Conservation (phyloP, 2,329 filamentous ascomycete genomes). For the Amauroascus verrucosus region DNA sequence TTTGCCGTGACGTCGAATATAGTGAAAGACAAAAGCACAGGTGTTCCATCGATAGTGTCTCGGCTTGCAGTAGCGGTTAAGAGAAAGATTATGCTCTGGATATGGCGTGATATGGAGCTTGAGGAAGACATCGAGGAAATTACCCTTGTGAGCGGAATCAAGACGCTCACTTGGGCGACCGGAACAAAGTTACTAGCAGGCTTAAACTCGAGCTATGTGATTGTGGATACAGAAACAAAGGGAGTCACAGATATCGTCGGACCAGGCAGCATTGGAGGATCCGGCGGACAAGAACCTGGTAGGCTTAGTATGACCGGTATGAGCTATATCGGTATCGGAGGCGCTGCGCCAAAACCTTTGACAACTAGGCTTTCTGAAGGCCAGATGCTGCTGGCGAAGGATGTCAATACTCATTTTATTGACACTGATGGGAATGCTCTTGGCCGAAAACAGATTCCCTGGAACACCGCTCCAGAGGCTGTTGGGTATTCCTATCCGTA, state of each 20-base stretch:
- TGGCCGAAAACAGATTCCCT: conserved; percentile 81
- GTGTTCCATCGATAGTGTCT: conserved; percentile 86
- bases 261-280: conserved; percentile 59
- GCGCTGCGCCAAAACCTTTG: conserved; percentile 82
- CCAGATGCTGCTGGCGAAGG: conserved; percentile 87
- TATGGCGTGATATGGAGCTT: conserved; percentile 91
- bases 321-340: conserved; percentile 92
- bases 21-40: conserved; percentile 74
- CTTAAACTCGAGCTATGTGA: conserved; percentile 80
- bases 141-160: conserved; percentile 68
- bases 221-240: conserved; percentile 71
- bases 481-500: conserved; percentile 97
- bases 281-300: conserved; percentile 53
- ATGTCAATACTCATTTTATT: conserved; percentile 90
- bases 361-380: conserved; percentile 72
- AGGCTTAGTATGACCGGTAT: conserved; percentile 80
- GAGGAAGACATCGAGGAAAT: conserved; percentile 61
- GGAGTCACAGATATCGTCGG: conserved; percentile 69
- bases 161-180: conserved; percentile 82
- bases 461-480: conserved; percentile 75
- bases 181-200: conserved; percentile 80
- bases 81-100: conserved; percentile 79
- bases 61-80: conserved; percentile 87
- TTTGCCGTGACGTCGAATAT: conserved; percentile 96
- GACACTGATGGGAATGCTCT: conserved; percentile 70